Percentiles rank a stretch among this genome's conserved stretches.
These are phyloP conservation scores for Aspergillus ochraceoroseus DNA, from an alignment of 2,329 filamentous ascomycete genomes.

Conservation along the genomic window DNA sequence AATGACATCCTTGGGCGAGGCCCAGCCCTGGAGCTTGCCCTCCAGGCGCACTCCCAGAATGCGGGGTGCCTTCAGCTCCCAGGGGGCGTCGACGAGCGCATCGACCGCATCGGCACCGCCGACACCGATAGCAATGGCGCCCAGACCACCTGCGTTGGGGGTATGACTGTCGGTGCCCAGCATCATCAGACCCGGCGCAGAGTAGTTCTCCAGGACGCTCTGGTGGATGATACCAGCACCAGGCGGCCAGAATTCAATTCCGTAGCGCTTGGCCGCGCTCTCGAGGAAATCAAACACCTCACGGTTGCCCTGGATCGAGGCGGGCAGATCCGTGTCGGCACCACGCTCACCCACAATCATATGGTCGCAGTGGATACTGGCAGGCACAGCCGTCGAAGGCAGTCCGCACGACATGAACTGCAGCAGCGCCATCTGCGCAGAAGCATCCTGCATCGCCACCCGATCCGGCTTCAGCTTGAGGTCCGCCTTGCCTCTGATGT, in stretches of 20 bases:
- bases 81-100: constrained; percentile 89
- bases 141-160: constrained; percentile 91
- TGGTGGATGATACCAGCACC: constrained; percentile 96
- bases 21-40: constrained; percentile 83
- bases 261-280: constrained; percentile 83
- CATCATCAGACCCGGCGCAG: constrained; percentile 97
- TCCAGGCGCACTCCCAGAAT: constrained; percentile 79
- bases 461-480: constrained; percentile 95
- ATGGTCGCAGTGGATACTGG: constrained; percentile 98
- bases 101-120: constrained; percentile 97
- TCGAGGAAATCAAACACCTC: constrained; percentile 98
- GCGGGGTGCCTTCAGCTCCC: constrained; percentile 94
- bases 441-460: constrained; percentile 98
- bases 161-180: constrained; percentile 96
- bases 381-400: constrained; percentile 82
- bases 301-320: constrained; percentile 84
- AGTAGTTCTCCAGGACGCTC: constrained; percentile 96
- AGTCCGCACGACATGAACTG: constrained; percentile 98
- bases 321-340: constrained; percentile 75
- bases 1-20: constrained; percentile 93
- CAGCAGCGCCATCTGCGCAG: constrained; percentile 93
- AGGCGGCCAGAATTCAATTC: constrained; percentile 93
- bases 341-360: constrained; percentile 95
- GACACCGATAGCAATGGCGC: constrained; percentile 91
- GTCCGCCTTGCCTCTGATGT: constrained; percentile 82